phyloP scores from a whole-genome alignment of 2,329 filamentous ascomycete genomes.

The Drechslerella stenobrocha region DNA sequence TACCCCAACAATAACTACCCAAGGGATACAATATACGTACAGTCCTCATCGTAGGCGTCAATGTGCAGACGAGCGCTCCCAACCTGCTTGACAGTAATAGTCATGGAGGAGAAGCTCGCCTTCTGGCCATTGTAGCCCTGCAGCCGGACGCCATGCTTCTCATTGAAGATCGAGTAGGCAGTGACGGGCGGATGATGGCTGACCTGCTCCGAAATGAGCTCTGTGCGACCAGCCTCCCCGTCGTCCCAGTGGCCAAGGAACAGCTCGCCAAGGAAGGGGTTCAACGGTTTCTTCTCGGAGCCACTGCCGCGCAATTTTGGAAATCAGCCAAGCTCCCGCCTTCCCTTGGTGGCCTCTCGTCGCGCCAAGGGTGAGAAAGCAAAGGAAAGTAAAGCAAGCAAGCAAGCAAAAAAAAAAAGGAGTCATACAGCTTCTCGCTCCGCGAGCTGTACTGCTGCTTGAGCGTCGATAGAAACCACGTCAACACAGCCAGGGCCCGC shows the following conservation, averaged over 20 bases:
- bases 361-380: too few species aligned
- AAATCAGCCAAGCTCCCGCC: not conserved
- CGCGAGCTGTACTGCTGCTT: slow-evolving; percentile 73
- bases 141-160: slow-evolving; percentile 76
- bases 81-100: slow-evolving; percentile 92
- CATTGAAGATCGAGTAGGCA: slow-evolving; percentile 88
- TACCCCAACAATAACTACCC: not conserved
- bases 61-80: slow-evolving; percentile 72
- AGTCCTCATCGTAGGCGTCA: slow-evolving; percentile 60
- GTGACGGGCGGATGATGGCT: slow-evolving; percentile 93
- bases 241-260: slow-evolving; percentile 92
- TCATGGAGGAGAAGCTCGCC: slow-evolving; percentile 80
- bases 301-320: slow-evolving; percentile 39
- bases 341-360: too few species aligned
- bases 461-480: slow-evolving; percentile 92
- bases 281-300: slow-evolving; percentile 90
- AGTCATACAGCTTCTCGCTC: slow-evolving; percentile 52
- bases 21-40: slow-evolving; percentile 19
- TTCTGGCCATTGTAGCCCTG: slow-evolving; percentile 95
- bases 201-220: slow-evolving; percentile 91
- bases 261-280: slow-evolving; percentile 92
- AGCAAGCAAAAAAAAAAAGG: not conserved
- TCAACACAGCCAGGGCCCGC: slow-evolving; percentile 82
- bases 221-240: slow-evolving; percentile 71
- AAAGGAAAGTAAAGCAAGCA: not conserved